phyloP scores from a whole-genome alignment of 805 yeast genomes.

The Alloascoidea hylecoeti region DNA sequence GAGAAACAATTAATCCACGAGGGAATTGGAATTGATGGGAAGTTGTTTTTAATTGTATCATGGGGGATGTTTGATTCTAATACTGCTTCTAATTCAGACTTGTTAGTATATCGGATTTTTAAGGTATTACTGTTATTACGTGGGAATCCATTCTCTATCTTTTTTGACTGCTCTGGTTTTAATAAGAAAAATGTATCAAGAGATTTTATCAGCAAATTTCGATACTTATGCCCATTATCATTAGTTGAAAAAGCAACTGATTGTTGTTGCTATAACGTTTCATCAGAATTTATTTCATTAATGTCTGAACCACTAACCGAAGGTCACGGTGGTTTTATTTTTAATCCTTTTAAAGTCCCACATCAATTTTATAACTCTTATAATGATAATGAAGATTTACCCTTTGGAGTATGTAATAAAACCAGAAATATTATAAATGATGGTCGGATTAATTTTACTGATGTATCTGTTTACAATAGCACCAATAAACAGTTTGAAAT shows the following conservation, averaged over 20 bases:
- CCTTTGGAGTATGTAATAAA: background rate
- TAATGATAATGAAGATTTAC: background rate
- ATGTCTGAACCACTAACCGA: background rate
- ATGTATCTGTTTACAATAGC: too few relatives aligned
- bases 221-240: background rate
- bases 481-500: too few relatives aligned
- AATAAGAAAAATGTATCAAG: constrained; percentile 15
- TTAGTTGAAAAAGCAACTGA: background rate
- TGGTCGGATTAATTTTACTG: background rate
- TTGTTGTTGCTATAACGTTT: background rate
- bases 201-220: constrained; percentile 6
- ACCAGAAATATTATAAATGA: background rate
- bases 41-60: constrained; percentile 47
- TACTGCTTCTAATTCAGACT: constrained; percentile 25
- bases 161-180: constrained; percentile 60
- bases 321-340: background rate
- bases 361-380: background rate
- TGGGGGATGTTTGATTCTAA: constrained; percentile 20
- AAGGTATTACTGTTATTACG: constrained; percentile 59
- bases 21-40: constrained; percentile 58
- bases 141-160: constrained; percentile 48
- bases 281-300: background rate
- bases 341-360: background rate
- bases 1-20: constrained; percentile 40
- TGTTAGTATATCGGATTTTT: constrained; percentile 42